Conservation (phyloP, 2,329 filamentous ascomycete genomes). For the Torrubiella hemipterigena region DNA sequence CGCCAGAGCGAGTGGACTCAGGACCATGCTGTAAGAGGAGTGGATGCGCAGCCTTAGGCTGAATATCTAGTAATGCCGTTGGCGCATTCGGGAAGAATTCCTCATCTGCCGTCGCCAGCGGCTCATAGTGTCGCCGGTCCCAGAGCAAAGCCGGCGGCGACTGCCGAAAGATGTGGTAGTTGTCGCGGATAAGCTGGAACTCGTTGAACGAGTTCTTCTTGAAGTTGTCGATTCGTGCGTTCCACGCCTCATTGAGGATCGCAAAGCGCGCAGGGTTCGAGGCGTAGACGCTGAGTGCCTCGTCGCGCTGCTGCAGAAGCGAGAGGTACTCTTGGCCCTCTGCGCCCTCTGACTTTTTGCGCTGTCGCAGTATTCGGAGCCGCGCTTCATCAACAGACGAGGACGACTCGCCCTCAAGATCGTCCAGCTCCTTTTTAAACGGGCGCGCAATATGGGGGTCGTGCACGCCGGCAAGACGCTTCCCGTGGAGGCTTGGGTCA, state of each 20-base stretch:
- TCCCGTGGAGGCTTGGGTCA: constrained; percentile 11
- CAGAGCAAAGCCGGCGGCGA: constrained; percentile 44
- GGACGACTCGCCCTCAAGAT: constrained; percentile 17
- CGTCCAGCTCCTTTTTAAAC: constrained; percentile 28
- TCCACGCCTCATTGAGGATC: constrained; percentile 20
- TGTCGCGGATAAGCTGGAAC: constrained; percentile 35
- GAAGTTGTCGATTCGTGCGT: constrained; percentile 17
- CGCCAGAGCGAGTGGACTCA: constrained; percentile 26
- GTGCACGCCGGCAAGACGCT: constrained; percentile 17
- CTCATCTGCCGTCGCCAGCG: constrained; percentile 39
- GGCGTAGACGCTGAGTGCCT: constrained; percentile 9
- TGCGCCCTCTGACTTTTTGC: constrained; percentile 12
- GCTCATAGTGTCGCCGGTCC: constrained; percentile 62
- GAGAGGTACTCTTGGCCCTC: constrained; percentile 14
- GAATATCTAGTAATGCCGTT: constrained; percentile 52
- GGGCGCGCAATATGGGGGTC: constrained; percentile 22
- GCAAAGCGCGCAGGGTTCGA: constrained; percentile 13
- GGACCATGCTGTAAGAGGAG: constrained; percentile 34
- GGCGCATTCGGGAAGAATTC: constrained; percentile 58
- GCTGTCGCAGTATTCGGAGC: constrained; percentile 16
- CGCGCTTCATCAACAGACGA: constrained; percentile 7
- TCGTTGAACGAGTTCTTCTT: constrained; percentile 21
- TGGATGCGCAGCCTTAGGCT: constrained; percentile 42
- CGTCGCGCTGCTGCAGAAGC: constrained; percentile 21
- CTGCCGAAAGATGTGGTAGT: constrained; percentile 37